phyloP scores from a whole-genome alignment of 2,329 filamentous ascomycete species.

The Aspergillus novoparasiticus region DNA sequence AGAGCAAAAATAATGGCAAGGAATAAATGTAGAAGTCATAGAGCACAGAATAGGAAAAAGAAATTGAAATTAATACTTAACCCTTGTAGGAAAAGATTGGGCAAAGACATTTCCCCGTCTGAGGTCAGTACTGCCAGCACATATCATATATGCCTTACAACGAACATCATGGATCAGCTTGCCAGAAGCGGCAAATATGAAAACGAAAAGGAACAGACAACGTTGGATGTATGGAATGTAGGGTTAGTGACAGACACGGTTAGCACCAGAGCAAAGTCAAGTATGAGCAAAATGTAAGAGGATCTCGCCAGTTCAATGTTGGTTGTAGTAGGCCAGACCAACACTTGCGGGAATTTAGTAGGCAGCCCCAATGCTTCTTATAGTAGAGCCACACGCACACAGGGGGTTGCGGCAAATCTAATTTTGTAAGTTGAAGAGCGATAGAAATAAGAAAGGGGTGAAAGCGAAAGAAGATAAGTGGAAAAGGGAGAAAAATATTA shows the following conservation, averaged over 20 bases:
- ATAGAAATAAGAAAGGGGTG: neutral
- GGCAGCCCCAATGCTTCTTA: slow-evolving; percentile 6
- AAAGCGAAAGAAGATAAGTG: neutral
- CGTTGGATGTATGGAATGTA: neutral
- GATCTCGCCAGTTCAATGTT: neutral
- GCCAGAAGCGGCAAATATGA: neutral
- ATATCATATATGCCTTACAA: neutral
- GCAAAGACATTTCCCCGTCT: neutral
- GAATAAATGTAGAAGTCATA: neutral
- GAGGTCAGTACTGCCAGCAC: neutral
- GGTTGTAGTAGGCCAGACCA: slow-evolving; percentile 4
- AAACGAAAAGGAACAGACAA: neutral
- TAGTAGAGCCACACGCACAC: neutral
- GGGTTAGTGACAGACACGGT: slow-evolving; percentile 6
- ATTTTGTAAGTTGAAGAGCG: neutral
- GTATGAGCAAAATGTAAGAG: slow-evolving; percentile 13
- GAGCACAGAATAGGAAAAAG: neutral
- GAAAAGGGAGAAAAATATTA: neutral
- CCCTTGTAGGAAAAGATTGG: neutral
- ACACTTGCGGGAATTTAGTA: slow-evolving; percentile 6
- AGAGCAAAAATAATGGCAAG: neutral
- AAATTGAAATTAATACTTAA: neutral
- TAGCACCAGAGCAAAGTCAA: slow-evolving; percentile 13
- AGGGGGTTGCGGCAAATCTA: neutral
- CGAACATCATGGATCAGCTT: neutral